Percentiles rank a stretch among this genome's conserved stretches.
These are phyloP conservation scores for Phycomyces blakesleeanus DNA, from an alignment of 192 early-diverging fungal genomes.

Conservation along the genomic window DNA sequence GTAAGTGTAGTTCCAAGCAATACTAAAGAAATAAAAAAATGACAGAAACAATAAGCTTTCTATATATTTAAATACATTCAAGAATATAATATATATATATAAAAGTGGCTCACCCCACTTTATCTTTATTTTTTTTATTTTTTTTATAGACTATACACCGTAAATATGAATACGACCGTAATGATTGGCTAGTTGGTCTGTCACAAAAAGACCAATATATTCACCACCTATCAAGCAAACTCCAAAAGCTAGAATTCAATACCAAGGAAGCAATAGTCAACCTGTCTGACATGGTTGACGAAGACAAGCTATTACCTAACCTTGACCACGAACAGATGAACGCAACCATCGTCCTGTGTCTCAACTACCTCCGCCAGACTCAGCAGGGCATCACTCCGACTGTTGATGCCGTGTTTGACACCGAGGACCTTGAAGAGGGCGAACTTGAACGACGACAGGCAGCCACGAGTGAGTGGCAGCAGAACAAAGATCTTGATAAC, in stretches of 20 bases:
- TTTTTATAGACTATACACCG: slow-evolving; percentile 39
- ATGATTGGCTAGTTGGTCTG: slow-evolving; percentile 41
- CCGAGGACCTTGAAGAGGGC: slow-evolving; percentile 26
- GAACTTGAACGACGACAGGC: slow-evolving; percentile 32
- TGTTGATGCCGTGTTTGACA: slow-evolving; percentile 1
- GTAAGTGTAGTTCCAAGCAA: slow-evolving; percentile 12
- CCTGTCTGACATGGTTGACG: slow-evolving; percentile 26
- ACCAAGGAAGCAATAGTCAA: slow-evolving; percentile 41
- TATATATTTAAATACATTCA: no score
- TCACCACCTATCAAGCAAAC: slow-evolving; percentile 38
- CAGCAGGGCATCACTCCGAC: slow-evolving; percentile 9
- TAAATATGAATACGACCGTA: slow-evolving; percentile 44
- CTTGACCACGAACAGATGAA: slow-evolving; percentile 7
- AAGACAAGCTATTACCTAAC: not conserved
- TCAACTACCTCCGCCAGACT: slow-evolving; percentile 33
- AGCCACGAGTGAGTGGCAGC: slow-evolving; percentile 13
- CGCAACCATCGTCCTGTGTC: slow-evolving; percentile 15
- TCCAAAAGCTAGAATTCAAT: slow-evolving; percentile 41
- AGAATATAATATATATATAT: no score
- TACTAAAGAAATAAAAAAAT: not conserved
- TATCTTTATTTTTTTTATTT: no score
- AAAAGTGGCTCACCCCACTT: slow-evolving; percentile 13
- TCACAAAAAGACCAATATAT: slow-evolving; percentile 47
- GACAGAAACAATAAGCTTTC: no score
- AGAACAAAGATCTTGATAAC: not conserved